These are phyloP conservation scores for Boechera divaricarpa DNA, from an alignment of 345 rosid species.

Conservation along the genomic window DNA sequence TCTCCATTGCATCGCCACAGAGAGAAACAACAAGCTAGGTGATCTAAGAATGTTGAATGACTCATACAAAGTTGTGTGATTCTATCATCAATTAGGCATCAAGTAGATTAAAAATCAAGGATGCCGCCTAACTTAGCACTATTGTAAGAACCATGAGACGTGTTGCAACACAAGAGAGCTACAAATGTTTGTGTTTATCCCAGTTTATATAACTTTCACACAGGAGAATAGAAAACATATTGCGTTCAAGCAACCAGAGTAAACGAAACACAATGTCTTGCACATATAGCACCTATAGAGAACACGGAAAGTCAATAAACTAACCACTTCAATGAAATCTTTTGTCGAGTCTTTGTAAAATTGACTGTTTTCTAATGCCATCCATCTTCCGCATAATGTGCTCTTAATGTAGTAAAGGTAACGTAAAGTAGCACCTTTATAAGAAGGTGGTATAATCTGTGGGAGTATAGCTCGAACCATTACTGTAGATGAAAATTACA, in stretches of 20 bases:
- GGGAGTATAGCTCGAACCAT: slow-evolving; percentile 76
- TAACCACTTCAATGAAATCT: slow-evolving; percentile 70
- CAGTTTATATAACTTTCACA: slow-evolving; percentile 5
- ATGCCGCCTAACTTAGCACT: slow-evolving; percentile 12
- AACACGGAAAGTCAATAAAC: slow-evolving; percentile 40
- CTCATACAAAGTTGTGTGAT: slow-evolving; percentile 17
- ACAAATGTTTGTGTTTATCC: slow-evolving; percentile 18
- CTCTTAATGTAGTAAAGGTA: slow-evolving; percentile 78
- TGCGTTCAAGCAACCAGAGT: slow-evolving; percentile 28
- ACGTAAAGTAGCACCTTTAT: slow-evolving; percentile 84
- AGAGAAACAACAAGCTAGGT: slow-evolving; percentile 21
- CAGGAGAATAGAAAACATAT: neutral
- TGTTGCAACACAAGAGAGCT: slow-evolving; percentile 24
- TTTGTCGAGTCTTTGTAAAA: slow-evolving; percentile 49
- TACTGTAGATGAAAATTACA: slow-evolving; percentile 55
- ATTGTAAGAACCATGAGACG: slow-evolving; percentile 24
- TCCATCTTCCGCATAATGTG: slow-evolving; percentile 65
- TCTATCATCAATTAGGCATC: slow-evolving; percentile 25
- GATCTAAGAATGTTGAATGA: slow-evolving; percentile 25
- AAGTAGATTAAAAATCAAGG: slow-evolving; percentile 25
- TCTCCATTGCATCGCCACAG: slow-evolving; percentile 23
- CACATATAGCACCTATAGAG: slow-evolving; percentile 25
- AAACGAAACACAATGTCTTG: slow-evolving; percentile 27
- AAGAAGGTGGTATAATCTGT: slow-evolving; percentile 80
- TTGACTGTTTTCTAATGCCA: slow-evolving; percentile 70